Evolutionary conservation across 2,329 filamentous ascomycete species (phyloP), one percentile per base, ranked within the genome.

Genomic region (Orbilia oligospora): DNA sequence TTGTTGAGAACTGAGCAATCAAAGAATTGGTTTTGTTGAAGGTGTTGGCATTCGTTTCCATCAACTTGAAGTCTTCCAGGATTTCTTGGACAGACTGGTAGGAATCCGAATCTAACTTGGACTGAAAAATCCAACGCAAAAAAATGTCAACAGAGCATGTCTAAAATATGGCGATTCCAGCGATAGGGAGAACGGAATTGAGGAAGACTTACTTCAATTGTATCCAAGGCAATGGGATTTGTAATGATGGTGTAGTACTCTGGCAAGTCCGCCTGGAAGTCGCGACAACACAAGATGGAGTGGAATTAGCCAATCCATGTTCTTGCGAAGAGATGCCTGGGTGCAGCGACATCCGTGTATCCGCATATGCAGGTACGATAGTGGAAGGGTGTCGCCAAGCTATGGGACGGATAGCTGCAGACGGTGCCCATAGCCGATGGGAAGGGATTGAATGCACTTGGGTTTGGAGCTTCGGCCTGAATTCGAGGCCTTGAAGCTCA

Each of bases 11-110:
- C 46, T 72, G 68, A 18, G 75, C 53, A 27, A 78, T 78, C 58
- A 68, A 33, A 12, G 75, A 78, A 14, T 78, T 72, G 8, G 75
- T 22, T 46, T 72, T 66, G 44, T 78, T 78, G 55, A 69, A 78
- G 14, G 68, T 69, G 24, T 68, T 64, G 3, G 75, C 75, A 72
- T 78, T 78, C 12, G 51, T 27, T 56, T 72, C 75, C 68, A 78
- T 78, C 18, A 78, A 51, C n/a, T 58, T 48, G 55, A 78, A 72
- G 38, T 78, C 75, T 3, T 63, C 68, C 1, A 78, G 36, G 4
- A 72, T 46, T 27, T 78, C 75, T 22, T 78, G 44, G 18, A 63
- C 53, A 6, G 75, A 72, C 44, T 63, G 27, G 48, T 78, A 78
- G 10, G 58, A 48, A 4, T 72, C 68, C 10, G 58, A 48, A 8